Percentiles rank a stretch among this genome's conserved stretches.
These are phyloP conservation scores for Fusarium sororula DNA, from an alignment of 2,329 filamentous ascomycete genomes.

Conservation along the genomic window DNA sequence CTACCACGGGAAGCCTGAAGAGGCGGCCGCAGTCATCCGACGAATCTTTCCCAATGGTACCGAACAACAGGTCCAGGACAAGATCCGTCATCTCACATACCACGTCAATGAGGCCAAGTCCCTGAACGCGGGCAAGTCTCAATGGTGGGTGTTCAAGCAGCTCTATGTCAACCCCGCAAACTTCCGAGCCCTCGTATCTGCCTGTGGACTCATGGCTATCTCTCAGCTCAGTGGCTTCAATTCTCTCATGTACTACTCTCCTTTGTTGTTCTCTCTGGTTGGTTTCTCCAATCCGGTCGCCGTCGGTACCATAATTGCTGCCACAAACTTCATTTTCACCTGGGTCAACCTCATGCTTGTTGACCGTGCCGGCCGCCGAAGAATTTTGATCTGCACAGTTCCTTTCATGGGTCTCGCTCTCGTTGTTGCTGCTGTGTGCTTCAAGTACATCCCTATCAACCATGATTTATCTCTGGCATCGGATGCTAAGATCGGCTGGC, in stretches of 20 bases:
- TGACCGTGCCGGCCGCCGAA: slow-evolving; percentile 56
- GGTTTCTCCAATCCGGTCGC: slow-evolving; percentile 59
- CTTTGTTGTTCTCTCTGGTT: slow-evolving; percentile 58
- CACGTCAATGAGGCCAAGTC: slow-evolving; percentile 51
- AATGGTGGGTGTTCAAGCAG: slow-evolving; percentile 55
- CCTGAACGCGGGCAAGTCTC: slow-evolving; percentile 51
- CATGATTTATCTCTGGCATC: slow-evolving; percentile 51
- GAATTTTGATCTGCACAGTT: slow-evolving; percentile 54
- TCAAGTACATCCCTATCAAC: slow-evolving; percentile 54
- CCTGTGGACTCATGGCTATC: slow-evolving; percentile 62
- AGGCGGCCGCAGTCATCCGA: slow-evolving; percentile 50
- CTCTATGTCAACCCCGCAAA: slow-evolving; percentile 56
- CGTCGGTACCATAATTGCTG: slow-evolving; percentile 55
- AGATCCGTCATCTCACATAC: slow-evolving; percentile 52
- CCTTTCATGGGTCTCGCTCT: slow-evolving; percentile 56
- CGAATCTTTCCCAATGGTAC: slow-evolving; percentile 55
- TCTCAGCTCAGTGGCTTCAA: slow-evolving; percentile 63
- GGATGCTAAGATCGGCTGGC: slow-evolving; percentile 36
- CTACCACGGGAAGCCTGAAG: slow-evolving; percentile 51
- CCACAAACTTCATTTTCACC: slow-evolving; percentile 60
- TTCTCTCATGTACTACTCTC: slow-evolving; percentile 61
- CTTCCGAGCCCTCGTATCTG: slow-evolving; percentile 55
- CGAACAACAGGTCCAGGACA: slow-evolving; percentile 53
- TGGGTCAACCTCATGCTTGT: slow-evolving; percentile 57
- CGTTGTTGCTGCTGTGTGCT: slow-evolving; percentile 54